phyloP scores from a whole-genome alignment of 768 basidiomycete genomes.

The Leccinum longicurvipes region DNA sequence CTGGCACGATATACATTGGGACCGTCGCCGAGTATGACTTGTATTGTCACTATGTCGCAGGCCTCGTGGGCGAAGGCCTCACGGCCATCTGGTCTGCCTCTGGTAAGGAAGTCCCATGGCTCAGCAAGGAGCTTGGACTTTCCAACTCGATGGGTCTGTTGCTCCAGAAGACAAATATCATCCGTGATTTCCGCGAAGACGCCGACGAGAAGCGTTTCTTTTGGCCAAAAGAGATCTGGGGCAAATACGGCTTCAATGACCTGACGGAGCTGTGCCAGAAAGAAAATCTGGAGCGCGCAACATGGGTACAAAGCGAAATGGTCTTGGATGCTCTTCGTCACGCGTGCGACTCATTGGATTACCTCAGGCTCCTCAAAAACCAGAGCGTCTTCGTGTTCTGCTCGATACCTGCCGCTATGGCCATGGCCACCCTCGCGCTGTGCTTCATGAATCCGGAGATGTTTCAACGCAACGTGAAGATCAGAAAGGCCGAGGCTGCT shows the following conservation, averaged over 20 bases:
- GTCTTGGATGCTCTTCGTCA: conserved; percentile 84
- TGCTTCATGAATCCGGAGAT: conserved; percentile 93
- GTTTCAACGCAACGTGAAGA: conserved; percentile 89
- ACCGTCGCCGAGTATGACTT: conserved; percentile 88
- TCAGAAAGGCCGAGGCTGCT: conserved; percentile 88
- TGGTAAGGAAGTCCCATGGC: conserved; percentile 70
- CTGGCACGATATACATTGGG: conserved; percentile 65
- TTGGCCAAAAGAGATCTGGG: conserved; percentile 96
- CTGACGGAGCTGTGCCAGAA: conserved; percentile 64
- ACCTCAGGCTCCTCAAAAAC: conserved; percentile 80
- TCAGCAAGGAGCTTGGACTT: conserved; percentile 80
- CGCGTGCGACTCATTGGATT: conserved; percentile 82
- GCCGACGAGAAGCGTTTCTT: conserved; percentile 79
- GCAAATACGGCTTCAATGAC: conserved; percentile 66
- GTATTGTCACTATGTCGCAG: conserved; percentile 98
- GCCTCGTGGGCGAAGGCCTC: conserved; percentile 94
- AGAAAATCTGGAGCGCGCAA: conserved; percentile 58
- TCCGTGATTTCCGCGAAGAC: conserved; percentile 93
- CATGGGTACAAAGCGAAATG: conserved; percentile 87
- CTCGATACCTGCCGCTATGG: conserved; percentile 93
- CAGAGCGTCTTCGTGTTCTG: conserved; percentile 96
- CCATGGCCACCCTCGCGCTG: conserved; percentile 86
- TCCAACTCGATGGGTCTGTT: conserved; percentile 94
- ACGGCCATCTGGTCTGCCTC: conserved; percentile 86
- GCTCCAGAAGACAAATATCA: conserved; percentile 98